Evolutionary conservation across 2,329 filamentous ascomycete species (phyloP), one percentile per base, ranked within the genome.

Genomic region (Hypoxylon sp.): DNA sequence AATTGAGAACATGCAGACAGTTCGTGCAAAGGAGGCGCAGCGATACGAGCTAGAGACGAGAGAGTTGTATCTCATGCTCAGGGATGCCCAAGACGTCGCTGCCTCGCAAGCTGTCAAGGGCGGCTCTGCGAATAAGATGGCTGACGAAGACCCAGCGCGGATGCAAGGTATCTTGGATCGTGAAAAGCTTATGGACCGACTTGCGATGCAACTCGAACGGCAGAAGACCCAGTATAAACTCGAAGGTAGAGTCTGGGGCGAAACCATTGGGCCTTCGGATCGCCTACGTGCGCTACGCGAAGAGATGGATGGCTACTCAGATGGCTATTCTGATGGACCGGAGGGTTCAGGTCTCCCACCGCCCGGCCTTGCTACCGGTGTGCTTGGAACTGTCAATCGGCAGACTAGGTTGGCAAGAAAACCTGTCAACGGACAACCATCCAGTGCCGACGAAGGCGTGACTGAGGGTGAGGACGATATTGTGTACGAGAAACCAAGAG

Each of bases 171-270:
- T 99, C 67, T 84, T 99, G 70, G 94, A 98, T 77, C 91, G 96
- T 25, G 93, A 97, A 75, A 90, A 87, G 75, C 89, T 99, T 71
- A 96, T 99, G 91, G 92, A 94, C 76, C 90, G 94, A 56, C 85
- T 99, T 61, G 94, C 97, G 79, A 96, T 93, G 84, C 96, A 98
- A 80, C 88, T 99, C 43, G 95, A 98, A 82, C 87, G 96, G 69
- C 95, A 97, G 70, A 98, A 98, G 86, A 98, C 96, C 0, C 94
- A 98, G 77, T 97, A 93, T 80, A 97, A 97, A 80, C 88, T 99
- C 30, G 96, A 98, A 79, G 96, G 96, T 71, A 93, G 93, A 78
- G 90, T 93, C 7, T 97, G 95, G 91, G 90, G 90, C 67, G 92
- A 96, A 68, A 83, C 87, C 55, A 86, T 91, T 69, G 93, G 93